phyloP scores from a whole-genome alignment of 495 filamentous ascomycete species.

The Lepidopterella palustris region DNA sequence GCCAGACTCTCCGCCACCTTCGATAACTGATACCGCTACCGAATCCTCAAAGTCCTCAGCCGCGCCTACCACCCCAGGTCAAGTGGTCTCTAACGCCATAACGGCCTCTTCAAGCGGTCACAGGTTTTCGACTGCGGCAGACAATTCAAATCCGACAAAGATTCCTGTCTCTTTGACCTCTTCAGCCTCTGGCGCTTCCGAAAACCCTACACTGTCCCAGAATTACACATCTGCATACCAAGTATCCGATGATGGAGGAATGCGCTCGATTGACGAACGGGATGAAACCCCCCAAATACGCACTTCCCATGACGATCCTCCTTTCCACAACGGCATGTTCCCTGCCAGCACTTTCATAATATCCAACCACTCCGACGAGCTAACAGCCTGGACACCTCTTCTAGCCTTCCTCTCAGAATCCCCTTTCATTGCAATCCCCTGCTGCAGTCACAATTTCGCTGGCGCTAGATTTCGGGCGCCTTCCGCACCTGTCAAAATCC shows the following conservation, averaged over 20 bases:
- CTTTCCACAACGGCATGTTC: constrained; percentile 62
- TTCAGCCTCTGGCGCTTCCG: too few species aligned
- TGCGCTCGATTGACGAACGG: not conserved
- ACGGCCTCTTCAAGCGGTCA: too few species aligned
- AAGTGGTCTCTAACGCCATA: too few species aligned
- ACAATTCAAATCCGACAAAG: too few species aligned
- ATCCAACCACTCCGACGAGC: constrained; percentile 92
- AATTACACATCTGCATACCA: not conserved
- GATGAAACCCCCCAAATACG: not conserved
- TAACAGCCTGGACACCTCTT: constrained; percentile 92
- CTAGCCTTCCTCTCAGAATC: constrained; percentile 66
- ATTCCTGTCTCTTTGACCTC: too few species aligned
- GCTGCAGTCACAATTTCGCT: constrained; percentile 82
- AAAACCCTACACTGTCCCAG: too few species aligned
- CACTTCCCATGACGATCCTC: not conserved
- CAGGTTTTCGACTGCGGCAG: too few species aligned
- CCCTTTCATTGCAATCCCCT: constrained; percentile 88
- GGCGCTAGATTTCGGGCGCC: constrained; percentile 60
- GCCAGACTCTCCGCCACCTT: not conserved
- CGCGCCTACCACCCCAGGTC: too few species aligned
- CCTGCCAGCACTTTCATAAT: constrained; percentile 78
- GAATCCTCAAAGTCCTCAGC: not conserved
- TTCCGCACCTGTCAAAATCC: not conserved
- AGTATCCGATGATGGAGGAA: not conserved
- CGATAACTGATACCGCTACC: not conserved